Evolutionary conservation across 768 basidiomycete species (phyloP), one percentile per base, ranked within the genome.

Genomic region (Mycena venus): DNA sequence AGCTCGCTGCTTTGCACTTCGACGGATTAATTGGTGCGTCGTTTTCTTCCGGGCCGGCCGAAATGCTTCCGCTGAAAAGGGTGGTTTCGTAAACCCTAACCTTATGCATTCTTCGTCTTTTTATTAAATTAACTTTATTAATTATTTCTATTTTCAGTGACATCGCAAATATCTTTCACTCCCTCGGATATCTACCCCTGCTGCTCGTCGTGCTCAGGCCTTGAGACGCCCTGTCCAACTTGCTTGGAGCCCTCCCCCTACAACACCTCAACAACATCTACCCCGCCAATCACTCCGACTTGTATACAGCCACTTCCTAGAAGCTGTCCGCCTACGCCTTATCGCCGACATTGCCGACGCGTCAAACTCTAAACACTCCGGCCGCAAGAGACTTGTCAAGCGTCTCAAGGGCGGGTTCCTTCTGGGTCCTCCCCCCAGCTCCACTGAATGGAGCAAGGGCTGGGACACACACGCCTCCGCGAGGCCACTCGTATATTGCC

Each of bases 381-480:
- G 77, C 32, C 65, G 71, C 47, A 79, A 80, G 53, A 83, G 86
- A 55, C 85, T 81, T 12, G 86, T 87, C 40, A 86, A 86, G 51
- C 86, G 93, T 29, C 83, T 93, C 49, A 89, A 87, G 78, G 86
- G 87, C 61, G 94, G 94, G 0, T 91, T 95, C 75, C 79, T 95
- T n/a, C 86, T 94, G 12, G 84, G 86, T 62, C 84, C 88, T 32
- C 77, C 80, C 4, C 81, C 84, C 51, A 73, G 83, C 15, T 81
- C 85, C 3, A 88, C 87, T 29, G 91, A 92, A 78, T 94, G 94
- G 94, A 88, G 88, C 27, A 79, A 84, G n/a, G 88, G 89, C 19
- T 94, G 93, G 93, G 87, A 93, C 42, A 87, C 89, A 75, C 86
- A 87, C 68, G 82, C 88, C 6, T 85, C 83, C 31, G 66, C n/a